These are phyloP conservation scores for Orbilia brochopaga DNA, from an alignment of 2,329 filamentous ascomycete species.

Conservation along the genomic window DNA sequence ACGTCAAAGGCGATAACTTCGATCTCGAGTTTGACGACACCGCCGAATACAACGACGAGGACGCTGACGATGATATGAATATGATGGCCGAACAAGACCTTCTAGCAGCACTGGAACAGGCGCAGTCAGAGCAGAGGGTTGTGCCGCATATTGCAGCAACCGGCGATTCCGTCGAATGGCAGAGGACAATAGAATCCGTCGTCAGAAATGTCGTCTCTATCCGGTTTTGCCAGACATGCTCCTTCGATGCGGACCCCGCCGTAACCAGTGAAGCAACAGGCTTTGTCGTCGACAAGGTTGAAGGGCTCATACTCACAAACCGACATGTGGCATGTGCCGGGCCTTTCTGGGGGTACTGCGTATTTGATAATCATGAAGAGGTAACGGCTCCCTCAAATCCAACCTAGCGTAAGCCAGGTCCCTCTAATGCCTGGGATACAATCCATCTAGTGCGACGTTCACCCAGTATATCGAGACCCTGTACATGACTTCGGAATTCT, in stretches of 20 bases:
- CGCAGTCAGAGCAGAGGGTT: constrained; percentile 52
- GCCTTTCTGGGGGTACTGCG: constrained; percentile 96
- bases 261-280: constrained; percentile 94
- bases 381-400: constrained; percentile 56
- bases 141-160: constrained; percentile 60
- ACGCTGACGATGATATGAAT: constrained; percentile 47
- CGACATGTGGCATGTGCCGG: constrained; percentile 93
- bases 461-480: constrained; percentile 95
- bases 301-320: constrained; percentile 86
- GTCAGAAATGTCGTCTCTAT: constrained; percentile 98
- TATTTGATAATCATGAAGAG: constrained; percentile 97
- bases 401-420: constrained; percentile 41
- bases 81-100: constrained; percentile 49
- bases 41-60: constrained; percentile 50
- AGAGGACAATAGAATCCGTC: constrained; percentile 90
- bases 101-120: constrained; percentile 47
- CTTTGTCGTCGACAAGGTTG: constrained; percentile 94
- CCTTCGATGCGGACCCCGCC: constrained; percentile 95
- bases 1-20: constrained; percentile 53
- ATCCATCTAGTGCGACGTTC: constrained; percentile 77
- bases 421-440: neutral
- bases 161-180: constrained; percentile 82
- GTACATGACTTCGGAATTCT: constrained; percentile 98
- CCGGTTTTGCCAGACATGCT: constrained; percentile 95
- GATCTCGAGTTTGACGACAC: constrained; percentile 46